These are phyloP conservation scores for Trichomonascaceae sp. DNA, from an alignment of 1,139 yeast genomes.

Conservation along the genomic window DNA sequence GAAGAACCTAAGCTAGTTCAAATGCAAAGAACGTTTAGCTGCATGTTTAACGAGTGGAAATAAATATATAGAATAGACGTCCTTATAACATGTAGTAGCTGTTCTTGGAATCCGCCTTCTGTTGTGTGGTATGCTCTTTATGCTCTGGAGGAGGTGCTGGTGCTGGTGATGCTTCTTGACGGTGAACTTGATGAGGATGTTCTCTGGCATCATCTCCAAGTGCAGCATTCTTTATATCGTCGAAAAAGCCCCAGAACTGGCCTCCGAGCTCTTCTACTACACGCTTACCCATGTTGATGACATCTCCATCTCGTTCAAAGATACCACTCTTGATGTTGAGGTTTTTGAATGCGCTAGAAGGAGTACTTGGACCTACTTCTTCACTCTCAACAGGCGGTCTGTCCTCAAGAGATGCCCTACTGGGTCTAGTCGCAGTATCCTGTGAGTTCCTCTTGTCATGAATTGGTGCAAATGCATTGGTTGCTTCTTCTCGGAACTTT, in stretches of 20 bases:
- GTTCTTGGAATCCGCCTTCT: slow-evolving; percentile 3
- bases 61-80: not conserved
- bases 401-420: not conserved
- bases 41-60: not conserved
- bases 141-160: not conserved
- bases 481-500: slow-evolving; percentile 23
- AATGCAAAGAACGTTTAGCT: not conserved
- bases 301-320: slow-evolving; percentile 21
- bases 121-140: not conserved
- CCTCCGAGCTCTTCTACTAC: slow-evolving; percentile 33
- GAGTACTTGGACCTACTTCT: not conserved
- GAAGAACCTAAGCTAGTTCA: slow-evolving; percentile 11
- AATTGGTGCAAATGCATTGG: slow-evolving; percentile 14
- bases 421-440: not conserved
- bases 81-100: slow-evolving; percentile 7
- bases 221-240: slow-evolving; percentile 31
- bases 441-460: slow-evolving; percentile 2
- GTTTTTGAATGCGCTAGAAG: slow-evolving; percentile 3
- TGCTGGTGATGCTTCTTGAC: not conserved
- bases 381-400: not conserved
- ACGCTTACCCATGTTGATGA: slow-evolving; percentile 29
- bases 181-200: not conserved
- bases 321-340: not conserved
- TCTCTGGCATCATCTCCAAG: slow-evolving; percentile 27
- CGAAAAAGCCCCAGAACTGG: slow-evolving; percentile 34